Base-by-base conservation (phyloP, 306 rosid genomes). In the Corylus americana region DNA sequence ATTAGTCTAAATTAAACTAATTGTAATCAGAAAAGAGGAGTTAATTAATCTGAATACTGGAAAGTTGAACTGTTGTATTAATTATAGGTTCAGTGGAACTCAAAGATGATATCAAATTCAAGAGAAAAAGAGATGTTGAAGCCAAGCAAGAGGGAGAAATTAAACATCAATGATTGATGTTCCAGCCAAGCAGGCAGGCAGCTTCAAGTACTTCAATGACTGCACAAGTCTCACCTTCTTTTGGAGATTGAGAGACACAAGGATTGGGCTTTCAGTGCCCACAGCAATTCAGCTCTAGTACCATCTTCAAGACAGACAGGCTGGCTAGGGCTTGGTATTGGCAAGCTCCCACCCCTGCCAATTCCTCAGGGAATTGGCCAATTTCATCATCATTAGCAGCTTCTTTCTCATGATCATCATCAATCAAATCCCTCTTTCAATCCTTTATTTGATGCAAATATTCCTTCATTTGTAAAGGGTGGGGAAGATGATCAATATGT, bases 191-290 rank as follows among this genome's bases (percentile, higher is more conserved):
- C 35, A 31, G 78, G 35, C 35, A 31, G 78, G 87, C 83, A 37
- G 42, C 87, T 0, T 77, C 92, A 5, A 78, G 78, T 31, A 31
- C 35, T 1, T 97, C 98, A 49, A 86, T 96, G 78, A 92, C 92
- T 14, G 97, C 92, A 0, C 73, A 97, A 39, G 97, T 92, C 11
- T 94, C 98, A 0, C 91, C 97, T 7, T 69, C 90, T 0, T 86
- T 92, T 51, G 98, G 97, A 18, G 98, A 53, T 80, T 94, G 54
- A 84, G 97, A 54, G 98, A 94, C 83, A 68, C 97, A 63, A 75
- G 98, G 48, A 94, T 94, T 35, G 79, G 98, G 83, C 90, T 94
- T 16, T 92, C 98, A 5, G 93, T 94, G 0, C 96, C 94, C 1
- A 92, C 98, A 0, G 98, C 98, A 9, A 73, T 94, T 77, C 93